Evolutionary conservation across 2,329 filamentous ascomycete genomes (phyloP).

Genomic region (Paraphaeosphaeria minitans): DNA sequence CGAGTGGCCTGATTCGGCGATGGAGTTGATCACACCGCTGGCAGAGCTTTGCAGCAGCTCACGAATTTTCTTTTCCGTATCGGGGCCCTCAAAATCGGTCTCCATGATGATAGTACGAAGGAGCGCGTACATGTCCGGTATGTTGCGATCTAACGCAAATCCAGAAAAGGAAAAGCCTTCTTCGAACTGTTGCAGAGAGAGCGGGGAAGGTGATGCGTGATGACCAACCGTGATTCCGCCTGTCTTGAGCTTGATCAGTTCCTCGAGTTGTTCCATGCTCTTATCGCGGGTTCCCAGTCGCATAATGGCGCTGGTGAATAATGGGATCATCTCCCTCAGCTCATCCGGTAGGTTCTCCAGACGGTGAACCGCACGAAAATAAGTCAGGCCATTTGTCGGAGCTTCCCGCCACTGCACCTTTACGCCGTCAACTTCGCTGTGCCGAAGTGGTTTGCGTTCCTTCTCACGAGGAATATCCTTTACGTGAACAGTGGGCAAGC

Average conservation of each 20-base stretch:
- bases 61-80: constrained; percentile 79
- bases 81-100: constrained; percentile 85
- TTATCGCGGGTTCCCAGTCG: constrained; percentile 85
- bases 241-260: constrained; percentile 94
- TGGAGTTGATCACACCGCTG: constrained; percentile 87
- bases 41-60: constrained; percentile 86
- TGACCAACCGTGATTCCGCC: constrained; percentile 87
- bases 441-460: constrained; percentile 71
- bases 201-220: constrained; percentile 78
- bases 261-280: constrained; percentile 93
- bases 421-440: constrained; percentile 63
- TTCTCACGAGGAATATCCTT: constrained; percentile 84
- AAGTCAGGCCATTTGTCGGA: constrained; percentile 93
- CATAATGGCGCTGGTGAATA: constrained; percentile 93
- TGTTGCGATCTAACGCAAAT: constrained; percentile 86
- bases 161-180: constrained; percentile 87
- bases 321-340: constrained; percentile 79
- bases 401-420: constrained; percentile 89
- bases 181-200: constrained; percentile 69
- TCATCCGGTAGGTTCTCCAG: constrained; percentile 82
- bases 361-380: constrained; percentile 87
- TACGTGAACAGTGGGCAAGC: constrained; percentile 84
- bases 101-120: constrained; percentile 80
- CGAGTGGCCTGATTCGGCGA: constrained; percentile 86
- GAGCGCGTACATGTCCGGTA: constrained; percentile 89